Base-by-base conservation (phyloP, 1,284 basidiomycete genomes). In the Trichosporon ovoides region DNA sequence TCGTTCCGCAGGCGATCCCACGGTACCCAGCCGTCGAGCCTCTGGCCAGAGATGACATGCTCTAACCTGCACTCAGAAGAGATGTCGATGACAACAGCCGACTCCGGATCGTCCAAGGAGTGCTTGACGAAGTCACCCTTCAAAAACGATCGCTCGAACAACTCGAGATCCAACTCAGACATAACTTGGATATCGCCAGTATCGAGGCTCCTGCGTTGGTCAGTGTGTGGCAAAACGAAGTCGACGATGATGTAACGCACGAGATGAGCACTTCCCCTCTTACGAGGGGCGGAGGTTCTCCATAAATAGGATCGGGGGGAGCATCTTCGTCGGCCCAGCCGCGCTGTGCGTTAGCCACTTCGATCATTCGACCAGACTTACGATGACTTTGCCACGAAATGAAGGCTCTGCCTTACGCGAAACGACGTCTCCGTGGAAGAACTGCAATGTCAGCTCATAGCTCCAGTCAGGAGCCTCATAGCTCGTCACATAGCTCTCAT, bases 211-310 rank as follows among this genome's bases (percentile, higher is more conserved):
- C 66, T 74, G 56, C 5, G 19, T n/a, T 16, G 49, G 40, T 58
- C 38, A 60, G 57, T 19, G 16, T 16, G 5, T 18, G 38, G 22
- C 31, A 12, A 19, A 28, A 36, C 10, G 7, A 13, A 7, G 28
- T 5, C 24, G 31, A n/a, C 18, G 3, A 6, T 5, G 11, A n/a
- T 19, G 3, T 2, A 1, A 64, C 69, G 40, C 37, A 71, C 37
- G 86, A 85, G 36, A 93, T 85, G 48, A 88, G 89, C 38, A 93
- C 87, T 80, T 94, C 89, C 52, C 88, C 88, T 56, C 83, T 84
- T 18, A 73, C 76, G 18, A 94, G 81, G n/a, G 85, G 83, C 38
- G 88, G 81, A 79, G 89, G 84, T 53, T 91, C 80, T 13, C 87
- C 87, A 71, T 90, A 62, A 7, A 40, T 49, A 2, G 59, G 59